These are phyloP conservation scores for Arthrobotrys megalospora DNA, from an alignment of 2,329 filamentous ascomycete genomes.

Conservation along the genomic window DNA sequence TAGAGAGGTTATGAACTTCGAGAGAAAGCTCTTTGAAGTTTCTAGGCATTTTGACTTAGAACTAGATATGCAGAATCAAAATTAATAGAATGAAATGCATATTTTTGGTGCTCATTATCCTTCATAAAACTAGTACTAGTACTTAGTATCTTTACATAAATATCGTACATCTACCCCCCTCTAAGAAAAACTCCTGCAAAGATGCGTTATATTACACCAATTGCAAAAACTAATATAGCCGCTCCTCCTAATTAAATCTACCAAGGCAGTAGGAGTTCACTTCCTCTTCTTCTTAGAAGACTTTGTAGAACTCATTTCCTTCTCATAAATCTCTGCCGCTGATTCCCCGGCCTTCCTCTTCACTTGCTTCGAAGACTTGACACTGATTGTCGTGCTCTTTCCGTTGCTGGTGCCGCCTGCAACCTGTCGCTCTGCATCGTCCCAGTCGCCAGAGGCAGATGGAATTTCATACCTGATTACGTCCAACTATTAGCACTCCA, in stretches of 20 bases:
- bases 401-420: constrained; percentile 72
- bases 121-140: constrained; percentile 1
- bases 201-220: constrained; percentile 26
- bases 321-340: constrained; percentile 76
- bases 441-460: constrained; percentile 74
- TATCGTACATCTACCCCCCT: constrained; percentile 2
- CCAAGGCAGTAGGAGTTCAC: constrained; percentile 3
- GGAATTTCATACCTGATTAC: constrained; percentile 77
- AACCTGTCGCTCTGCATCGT: constrained; percentile 83
- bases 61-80: constrained; percentile 1
- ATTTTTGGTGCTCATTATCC: neutral
- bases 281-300: constrained; percentile 60
- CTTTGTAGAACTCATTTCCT: constrained; percentile 66
- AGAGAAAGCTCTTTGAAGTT: constrained; percentile 1
- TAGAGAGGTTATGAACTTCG: constrained; percentile 1
- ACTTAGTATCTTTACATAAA: constrained; percentile 3
- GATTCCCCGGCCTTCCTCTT: constrained; percentile 80
- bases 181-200: constrained; percentile 32
- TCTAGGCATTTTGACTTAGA: neutral
- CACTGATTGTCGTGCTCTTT: constrained; percentile 78
- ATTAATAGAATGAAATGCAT: constrained; percentile 1
- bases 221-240: constrained; percentile 5
- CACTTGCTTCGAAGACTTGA: constrained; percentile 79
- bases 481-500: constrained; percentile 32
- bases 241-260: neutral